These are phyloP conservation scores for Xylariaceae sp. DNA, from an alignment of 2,329 filamentous ascomycete species.

Conservation along the genomic window DNA sequence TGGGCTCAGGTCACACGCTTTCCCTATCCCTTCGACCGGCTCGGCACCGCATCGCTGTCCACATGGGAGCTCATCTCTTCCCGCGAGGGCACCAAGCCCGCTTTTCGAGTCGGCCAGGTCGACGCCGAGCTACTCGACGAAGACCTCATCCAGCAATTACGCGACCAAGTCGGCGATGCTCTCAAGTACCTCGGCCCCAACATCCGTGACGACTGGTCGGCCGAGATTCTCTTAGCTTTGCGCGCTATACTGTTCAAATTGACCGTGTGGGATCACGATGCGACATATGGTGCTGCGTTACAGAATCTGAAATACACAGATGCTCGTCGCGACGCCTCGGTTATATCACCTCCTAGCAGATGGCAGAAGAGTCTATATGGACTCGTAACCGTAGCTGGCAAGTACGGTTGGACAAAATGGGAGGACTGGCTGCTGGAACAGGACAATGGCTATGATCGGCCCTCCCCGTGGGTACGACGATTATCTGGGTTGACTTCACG, in stretches of 20 bases:
- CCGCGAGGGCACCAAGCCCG: slow-evolving; percentile 74
- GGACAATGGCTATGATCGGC: slow-evolving; percentile 69
- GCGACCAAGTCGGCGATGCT: slow-evolving; percentile 79
- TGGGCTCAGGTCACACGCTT: slow-evolving; percentile 54
- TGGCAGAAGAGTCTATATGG: slow-evolving; percentile 85
- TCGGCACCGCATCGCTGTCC: slow-evolving; percentile 45
- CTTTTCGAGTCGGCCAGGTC: slow-evolving; percentile 91
- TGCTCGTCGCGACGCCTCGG: slow-evolving; percentile 61
- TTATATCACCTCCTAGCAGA: slow-evolving; percentile 66
- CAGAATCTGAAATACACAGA: slow-evolving; percentile 91
- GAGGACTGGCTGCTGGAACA: slow-evolving; percentile 77
- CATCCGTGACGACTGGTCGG: slow-evolving; percentile 78
- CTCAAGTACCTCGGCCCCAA: slow-evolving; percentile 77
- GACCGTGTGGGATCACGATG: slow-evolving; percentile 93
- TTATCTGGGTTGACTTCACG: slow-evolving; percentile 68
- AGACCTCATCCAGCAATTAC: slow-evolving; percentile 81
- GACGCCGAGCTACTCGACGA: slow-evolving; percentile 94
- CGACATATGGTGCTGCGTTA: slow-evolving; percentile 87
- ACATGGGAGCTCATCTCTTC: slow-evolving; percentile 70
- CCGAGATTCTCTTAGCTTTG: slow-evolving; percentile 77
- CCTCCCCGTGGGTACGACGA: slow-evolving; percentile 45
- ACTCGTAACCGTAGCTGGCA: slow-evolving; percentile 77
- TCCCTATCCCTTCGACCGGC: slow-evolving; percentile 58
- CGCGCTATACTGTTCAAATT: slow-evolving; percentile 86
- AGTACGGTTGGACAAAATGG: slow-evolving; percentile 90